Conservation (phyloP, 768 basidiomycete species). For the Tulasnella sp. region DNA sequence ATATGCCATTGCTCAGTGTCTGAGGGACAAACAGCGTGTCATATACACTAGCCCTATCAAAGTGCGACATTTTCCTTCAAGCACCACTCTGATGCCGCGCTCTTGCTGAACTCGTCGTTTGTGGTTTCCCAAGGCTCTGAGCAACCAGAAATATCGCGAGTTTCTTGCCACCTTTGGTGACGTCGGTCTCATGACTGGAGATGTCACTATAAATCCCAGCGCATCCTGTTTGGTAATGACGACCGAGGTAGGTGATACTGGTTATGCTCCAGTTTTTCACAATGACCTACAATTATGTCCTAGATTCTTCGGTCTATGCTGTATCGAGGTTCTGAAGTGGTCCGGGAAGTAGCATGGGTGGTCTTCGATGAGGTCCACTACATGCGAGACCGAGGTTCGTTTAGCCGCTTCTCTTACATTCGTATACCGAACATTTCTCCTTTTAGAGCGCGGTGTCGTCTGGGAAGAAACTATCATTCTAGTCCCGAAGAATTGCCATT, state of each 20-base stretch:
- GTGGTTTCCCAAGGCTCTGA: conserved; percentile 57
- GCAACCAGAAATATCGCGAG: conserved; percentile 98
- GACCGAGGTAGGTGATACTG: conserved; percentile 59
- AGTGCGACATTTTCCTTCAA: conserved; percentile 49
- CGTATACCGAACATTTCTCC: not conserved
- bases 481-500: conserved; percentile 88
- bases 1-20: conserved; percentile 95
- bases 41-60: conserved; percentile 99
- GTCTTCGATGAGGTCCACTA: conserved; percentile 99
- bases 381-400: conserved; percentile 80
- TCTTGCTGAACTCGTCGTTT: not conserved
- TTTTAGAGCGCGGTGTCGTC: conserved; percentile 83
- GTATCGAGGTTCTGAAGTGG: conserved; percentile 95
- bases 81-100: not conserved
- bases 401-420: not conserved
- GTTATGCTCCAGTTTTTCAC: not conserved
- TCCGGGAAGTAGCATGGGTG: conserved; percentile 99
- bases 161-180: conserved; percentile 95
- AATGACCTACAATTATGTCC: not conserved
- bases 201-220: conserved; percentile 96
- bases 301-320: conserved; percentile 98
- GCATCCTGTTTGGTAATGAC: conserved; percentile 99
- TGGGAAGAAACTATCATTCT: conserved; percentile 99
- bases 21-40: conserved; percentile 87
- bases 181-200: conserved; percentile 98